These are phyloP conservation scores for Ceratocystis harringtonii DNA, from an alignment of 2,329 filamentous ascomycete species.

Conservation along the genomic window DNA sequence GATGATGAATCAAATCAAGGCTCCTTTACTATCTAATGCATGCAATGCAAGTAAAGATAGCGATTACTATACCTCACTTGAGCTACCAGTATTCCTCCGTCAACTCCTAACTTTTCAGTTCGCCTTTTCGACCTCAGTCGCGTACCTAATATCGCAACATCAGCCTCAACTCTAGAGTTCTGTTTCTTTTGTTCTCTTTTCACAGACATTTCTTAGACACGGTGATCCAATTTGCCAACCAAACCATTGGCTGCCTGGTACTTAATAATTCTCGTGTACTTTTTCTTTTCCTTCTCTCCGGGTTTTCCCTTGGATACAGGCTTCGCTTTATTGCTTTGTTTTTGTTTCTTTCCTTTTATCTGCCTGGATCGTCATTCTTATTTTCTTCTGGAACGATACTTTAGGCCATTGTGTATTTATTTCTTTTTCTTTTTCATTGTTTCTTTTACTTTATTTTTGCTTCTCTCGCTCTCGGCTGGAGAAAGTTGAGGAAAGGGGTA, in stretches of 20 bases:
- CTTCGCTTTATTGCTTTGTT: not conserved
- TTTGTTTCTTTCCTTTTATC: conserved; percentile 7
- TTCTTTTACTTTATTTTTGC: not conserved
- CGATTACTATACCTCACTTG: not conserved
- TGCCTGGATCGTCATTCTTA: not conserved
- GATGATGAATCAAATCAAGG: not conserved
- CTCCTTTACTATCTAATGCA: not conserved
- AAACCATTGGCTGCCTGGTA: not conserved
- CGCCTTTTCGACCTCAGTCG: not conserved
- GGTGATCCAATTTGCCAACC: not conserved
- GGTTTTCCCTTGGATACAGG: conserved; percentile 1
- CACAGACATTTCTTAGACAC: not conserved
- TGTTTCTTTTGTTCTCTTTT: not conserved
- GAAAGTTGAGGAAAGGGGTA: not conserved
- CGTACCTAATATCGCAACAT: not conserved
- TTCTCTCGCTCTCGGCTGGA: not conserved
- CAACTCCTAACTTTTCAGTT: too few species aligned
- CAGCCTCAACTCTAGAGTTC: not conserved
- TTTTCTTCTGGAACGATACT: not conserved
- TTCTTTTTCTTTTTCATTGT: not conserved
- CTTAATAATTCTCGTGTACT: conserved; percentile 1
- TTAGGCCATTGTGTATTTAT: not conserved
- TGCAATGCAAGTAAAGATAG: not conserved
- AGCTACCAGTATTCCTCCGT: too few species aligned
- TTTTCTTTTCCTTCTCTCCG: not conserved